A percentile compares a stretch with the other conserved stretches of the same genome.
Conservation (phyloP, 78 protist species). For the Anaeramoeba flamelloides region DNA sequence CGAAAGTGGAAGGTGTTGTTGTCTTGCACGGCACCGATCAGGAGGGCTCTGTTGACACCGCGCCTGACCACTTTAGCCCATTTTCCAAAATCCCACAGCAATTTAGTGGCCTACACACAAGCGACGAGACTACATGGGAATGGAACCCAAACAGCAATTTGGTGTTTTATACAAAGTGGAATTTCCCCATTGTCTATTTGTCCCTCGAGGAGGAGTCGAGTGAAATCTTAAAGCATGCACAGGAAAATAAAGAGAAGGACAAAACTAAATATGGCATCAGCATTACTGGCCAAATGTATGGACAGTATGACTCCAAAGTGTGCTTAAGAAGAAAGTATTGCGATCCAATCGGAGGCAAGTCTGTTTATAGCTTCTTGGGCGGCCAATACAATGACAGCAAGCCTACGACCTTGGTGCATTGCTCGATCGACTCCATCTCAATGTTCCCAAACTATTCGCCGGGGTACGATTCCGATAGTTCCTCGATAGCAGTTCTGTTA, state of each 20-base stretch:
- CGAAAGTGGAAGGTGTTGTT: no score
- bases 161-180: background rate
- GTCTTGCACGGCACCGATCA: no score
- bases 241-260: background rate
- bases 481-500: background rate
- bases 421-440: background rate
- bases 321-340: background rate
- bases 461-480: background rate
- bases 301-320: background rate
- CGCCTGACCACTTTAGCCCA: no score
- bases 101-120: no score
- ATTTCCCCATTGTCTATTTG: background rate
- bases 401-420: background rate
- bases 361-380: background rate
- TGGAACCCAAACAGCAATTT: background rate
- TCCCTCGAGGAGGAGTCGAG: background rate
- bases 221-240: background rate
- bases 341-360: background rate
- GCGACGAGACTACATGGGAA: background rate
- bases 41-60: no score
- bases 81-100: no score
- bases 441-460: background rate
- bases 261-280: background rate
- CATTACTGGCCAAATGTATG: background rate
- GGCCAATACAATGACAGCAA: background rate